Evolutionary conservation across 257 asterid species (phyloP).

Genomic region (Penstemon newberryi): DNA sequence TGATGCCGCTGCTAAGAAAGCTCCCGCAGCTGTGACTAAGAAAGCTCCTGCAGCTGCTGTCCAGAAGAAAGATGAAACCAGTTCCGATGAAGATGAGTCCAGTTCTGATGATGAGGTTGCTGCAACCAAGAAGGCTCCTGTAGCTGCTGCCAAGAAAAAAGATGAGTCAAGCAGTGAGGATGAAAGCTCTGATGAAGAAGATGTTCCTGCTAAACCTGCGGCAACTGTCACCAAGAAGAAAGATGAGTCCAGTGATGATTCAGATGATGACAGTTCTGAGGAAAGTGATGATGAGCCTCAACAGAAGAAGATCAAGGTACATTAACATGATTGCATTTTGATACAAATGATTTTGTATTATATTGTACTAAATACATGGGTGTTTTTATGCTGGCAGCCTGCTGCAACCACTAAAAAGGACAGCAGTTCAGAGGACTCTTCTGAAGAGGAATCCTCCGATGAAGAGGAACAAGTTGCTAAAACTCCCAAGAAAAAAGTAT

Average conservation of each 20-base stretch:
- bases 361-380: slow-evolving; percentile 21
- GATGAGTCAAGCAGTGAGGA: slow-evolving; percentile 21
- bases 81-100: slow-evolving; percentile 33
- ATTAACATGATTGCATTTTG: neutral
- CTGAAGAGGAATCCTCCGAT: slow-evolving; percentile 16
- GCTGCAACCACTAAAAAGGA: slow-evolving; percentile 34
- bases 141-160: slow-evolving; percentile 29
- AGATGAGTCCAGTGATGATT: slow-evolving; percentile 32
- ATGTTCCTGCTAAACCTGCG: neutral
- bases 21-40: slow-evolving; percentile 4
- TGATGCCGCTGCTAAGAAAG: slow-evolving; percentile 15
- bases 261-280: slow-evolving; percentile 31
- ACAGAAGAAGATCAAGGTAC: neutral
- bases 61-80: slow-evolving; percentile 26
- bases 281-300: neutral
- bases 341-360: neutral
- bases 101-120: slow-evolving; percentile 40
- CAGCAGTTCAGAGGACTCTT: slow-evolving; percentile 33
- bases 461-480: slow-evolving; percentile 37
- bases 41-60: slow-evolving; percentile 15
- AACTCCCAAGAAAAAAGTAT: slow-evolving; percentile 29
- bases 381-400: slow-evolving; percentile 8
- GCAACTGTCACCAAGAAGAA: slow-evolving; percentile 13
- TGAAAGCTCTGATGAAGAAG: slow-evolving; percentile 30
- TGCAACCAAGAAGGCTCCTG: slow-evolving; percentile 33